phyloP scores from a whole-genome alignment of 495 filamentous ascomycete genomes.

The Daldinia bambusicola region DNA sequence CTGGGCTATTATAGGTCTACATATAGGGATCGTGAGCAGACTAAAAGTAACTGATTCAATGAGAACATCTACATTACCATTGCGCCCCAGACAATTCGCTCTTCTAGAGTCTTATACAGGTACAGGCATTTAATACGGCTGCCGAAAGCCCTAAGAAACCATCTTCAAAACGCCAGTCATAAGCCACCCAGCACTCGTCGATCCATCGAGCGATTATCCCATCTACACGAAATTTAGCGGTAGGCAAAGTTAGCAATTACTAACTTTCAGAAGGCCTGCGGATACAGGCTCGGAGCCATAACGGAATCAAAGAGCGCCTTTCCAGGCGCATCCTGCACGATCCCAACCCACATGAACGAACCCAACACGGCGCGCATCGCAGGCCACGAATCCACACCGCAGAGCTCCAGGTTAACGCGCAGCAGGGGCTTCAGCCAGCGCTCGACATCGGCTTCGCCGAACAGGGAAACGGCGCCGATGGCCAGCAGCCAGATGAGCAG shows the following conservation, averaged over 20 bases:
- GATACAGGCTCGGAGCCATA: background rate
- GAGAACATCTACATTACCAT: background rate
- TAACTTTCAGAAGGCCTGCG: too few species aligned
- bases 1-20: constrained; percentile 7
- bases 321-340: constrained; percentile 50
- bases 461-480: constrained; percentile 50
- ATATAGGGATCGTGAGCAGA: background rate
- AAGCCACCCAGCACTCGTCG: too few species aligned
- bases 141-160: background rate
- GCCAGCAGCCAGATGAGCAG: constrained; percentile 54
- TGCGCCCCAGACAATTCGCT: too few species aligned
- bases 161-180: background rate
- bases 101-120: too few species aligned
- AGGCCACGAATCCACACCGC: constrained; percentile 43
- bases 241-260: too few species aligned
- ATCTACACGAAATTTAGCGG: background rate
- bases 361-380: constrained; percentile 44
- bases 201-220: background rate
- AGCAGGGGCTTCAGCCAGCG: constrained; percentile 47
- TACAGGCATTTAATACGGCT: background rate
- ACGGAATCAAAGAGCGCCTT: constrained; percentile 31
- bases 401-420: constrained; percentile 34
- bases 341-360: constrained; percentile 50
- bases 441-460: constrained; percentile 37
- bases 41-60: constrained; percentile 1